Base-by-base conservation (phyloP, 1,284 basidiomycete species). In the Cutaneotrichosporon cavernicola region DNA sequence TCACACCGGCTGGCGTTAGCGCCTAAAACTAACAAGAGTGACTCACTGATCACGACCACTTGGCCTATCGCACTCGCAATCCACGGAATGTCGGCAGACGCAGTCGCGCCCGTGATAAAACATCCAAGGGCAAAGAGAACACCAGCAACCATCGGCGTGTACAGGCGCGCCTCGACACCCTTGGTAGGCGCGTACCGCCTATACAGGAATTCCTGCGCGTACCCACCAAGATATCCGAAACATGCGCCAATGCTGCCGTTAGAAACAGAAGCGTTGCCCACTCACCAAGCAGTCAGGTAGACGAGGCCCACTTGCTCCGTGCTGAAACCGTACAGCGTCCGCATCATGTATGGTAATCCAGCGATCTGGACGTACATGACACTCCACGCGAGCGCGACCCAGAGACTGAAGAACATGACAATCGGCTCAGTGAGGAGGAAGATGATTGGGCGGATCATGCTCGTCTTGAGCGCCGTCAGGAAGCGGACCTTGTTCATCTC, bases 301-400 rank as follows among this genome's bases (percentile, higher is more conserved):
- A 86, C 83, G 0, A 85, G 83, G 11, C 90, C 90, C 1, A 86
- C 81, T 70, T 88, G 77, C 0, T 87, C 87, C 16, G 84, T 83
- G 63, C 84, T 85, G 78, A 91, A 93, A 32, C 82, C 76, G 71
- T 92, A 88, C 1, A 91, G 80, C 16, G 79, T 82, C 32, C 75
- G 68, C 71, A 90, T 90, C 26, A 88, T 83, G 14, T 85, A 85
- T 0, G 84, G 80, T 38, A 90, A 82, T 0, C 88, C 89, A 83
- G 87, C 86, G 36, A 91, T 81, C 66, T 90, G 80, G 65, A 85
- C 85, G 73, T 87, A 92, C 56, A 89, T 77, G 9, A 92, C 84
- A 0, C 90, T 90, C 90, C 90, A 92, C 72, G 84, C 85, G 64
- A 90, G 87, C 1, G 89, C 88, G 56, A 87, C 80, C 90, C 90